Base-by-base conservation (phyloP, 2,329 filamentous ascomycete species). In the Diaporthe destruens region DNA sequence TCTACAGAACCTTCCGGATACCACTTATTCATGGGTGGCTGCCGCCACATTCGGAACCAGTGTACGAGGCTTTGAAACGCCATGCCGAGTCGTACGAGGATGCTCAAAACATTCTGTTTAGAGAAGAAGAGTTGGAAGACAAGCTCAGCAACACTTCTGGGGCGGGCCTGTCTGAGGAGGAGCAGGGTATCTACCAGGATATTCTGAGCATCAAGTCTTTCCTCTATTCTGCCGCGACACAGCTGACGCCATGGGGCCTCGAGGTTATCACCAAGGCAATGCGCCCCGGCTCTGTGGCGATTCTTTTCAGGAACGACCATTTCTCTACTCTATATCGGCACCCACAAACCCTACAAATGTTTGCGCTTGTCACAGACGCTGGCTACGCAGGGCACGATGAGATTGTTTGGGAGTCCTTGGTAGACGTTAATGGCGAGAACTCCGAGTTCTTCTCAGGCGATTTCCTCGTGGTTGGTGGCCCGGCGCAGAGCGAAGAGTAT, bases 241-340 rank as follows among this genome's bases (percentile, higher is more conserved):
- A 99, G 78, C 85, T 99, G 29, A 98, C 96, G 0, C 85, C 89
- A 0, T 93, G 92, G 81, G 96, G 96, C 0, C 86, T 99, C 2
- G 88, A 93, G 51, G 89, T 93, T 1, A 91, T 98, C 51, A 88
- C 87, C 0, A 89, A 90, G 66, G 91, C 88, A 7, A 87, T 98
- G 72, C 84, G 88, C 16, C 92, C 94, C 1, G 96, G 95, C 1
- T 90, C 93, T 1, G 90, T 98, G 74, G 94, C 94, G 0, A 98
- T 99, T 65, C 83, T 99, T 1, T 99, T 99, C 84, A 90, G 96
- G 34, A 99, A 99, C 78, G 96, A 99, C 79, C 96, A 99, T 80
- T 99, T 99, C 79, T 95, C 94, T 54, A 98, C 96, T 0, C 82
- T 99, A 0, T 98, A 97, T 82, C 94, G 95, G 74, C 94, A 98